Evolutionary conservation across 805 yeast genomes (phyloP).

Genomic region (Metschnikowia lochheadii): DNA sequence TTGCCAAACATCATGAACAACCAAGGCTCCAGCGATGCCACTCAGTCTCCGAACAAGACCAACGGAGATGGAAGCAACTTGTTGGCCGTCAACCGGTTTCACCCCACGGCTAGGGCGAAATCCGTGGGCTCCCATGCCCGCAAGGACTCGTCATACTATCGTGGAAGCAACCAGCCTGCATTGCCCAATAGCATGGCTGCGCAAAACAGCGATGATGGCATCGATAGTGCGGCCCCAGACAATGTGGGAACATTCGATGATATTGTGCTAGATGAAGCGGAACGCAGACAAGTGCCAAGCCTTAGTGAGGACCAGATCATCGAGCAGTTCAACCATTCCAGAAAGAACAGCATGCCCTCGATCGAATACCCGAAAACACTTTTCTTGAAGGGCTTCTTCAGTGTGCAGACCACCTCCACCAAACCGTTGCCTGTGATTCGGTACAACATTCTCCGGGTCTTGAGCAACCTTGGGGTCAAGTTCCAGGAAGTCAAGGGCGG

Average conservation of each 20-base stretch:
- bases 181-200: constrained; percentile 39
- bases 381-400: constrained; percentile 87
- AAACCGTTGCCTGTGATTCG: constrained; percentile 87
- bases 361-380: constrained; percentile 89
- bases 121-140: constrained; percentile 76
- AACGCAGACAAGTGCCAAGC: constrained; percentile 30
- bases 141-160: constrained; percentile 46
- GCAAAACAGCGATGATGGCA: constrained; percentile 44
- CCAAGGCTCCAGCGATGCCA: constrained; percentile 20
- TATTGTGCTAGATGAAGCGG: constrained; percentile 41
- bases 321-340: constrained; percentile 48
- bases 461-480: constrained; percentile 71
- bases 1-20: constrained; percentile 37
- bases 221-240: constrained; percentile 16
- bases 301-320: constrained; percentile 40
- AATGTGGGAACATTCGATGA: constrained; percentile 51
- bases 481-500: constrained; percentile 93
- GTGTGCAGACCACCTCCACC: constrained; percentile 92
- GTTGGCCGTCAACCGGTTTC: constrained; percentile 31
- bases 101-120: constrained; percentile 85
- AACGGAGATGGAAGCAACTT: neutral
- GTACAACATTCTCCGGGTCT: constrained; percentile 72
- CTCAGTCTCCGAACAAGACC: neutral
- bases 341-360: constrained; percentile 83
- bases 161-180: constrained; percentile 36